Conservation (phyloP, 1,139 yeast species). For the Hyphopichia burtonii region DNA sequence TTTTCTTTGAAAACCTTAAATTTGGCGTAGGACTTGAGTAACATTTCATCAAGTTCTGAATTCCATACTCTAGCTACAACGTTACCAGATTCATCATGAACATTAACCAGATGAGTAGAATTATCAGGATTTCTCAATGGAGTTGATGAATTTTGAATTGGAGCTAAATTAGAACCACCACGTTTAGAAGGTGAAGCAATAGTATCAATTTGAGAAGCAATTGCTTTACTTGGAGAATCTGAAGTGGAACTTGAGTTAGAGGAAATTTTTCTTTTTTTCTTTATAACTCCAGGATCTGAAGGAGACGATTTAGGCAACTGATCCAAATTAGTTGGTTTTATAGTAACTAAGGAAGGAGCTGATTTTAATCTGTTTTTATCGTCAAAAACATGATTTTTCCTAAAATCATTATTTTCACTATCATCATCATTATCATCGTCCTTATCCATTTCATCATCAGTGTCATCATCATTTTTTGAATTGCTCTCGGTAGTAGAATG, state of each 20-base stretch:
- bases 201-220: slow-evolving; percentile 39
- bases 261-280: slow-evolving; percentile 7
- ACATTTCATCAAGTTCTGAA: slow-evolving; percentile 34
- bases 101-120: neutral
- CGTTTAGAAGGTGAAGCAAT: slow-evolving; percentile 34
- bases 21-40: slow-evolving; percentile 36
- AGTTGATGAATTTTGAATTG: slow-evolving; percentile 3
- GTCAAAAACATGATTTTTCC: neutral
- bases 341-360: slow-evolving; percentile 8
- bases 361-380: slow-evolving; percentile 6
- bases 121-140: slow-evolving; percentile 8
- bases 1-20: slow-evolving; percentile 34
- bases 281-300: neutral
- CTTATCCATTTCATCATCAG: neutral
- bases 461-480: neutral
- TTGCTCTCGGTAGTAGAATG: neutral
- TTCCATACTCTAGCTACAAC: slow-evolving; percentile 32
- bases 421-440: neutral
- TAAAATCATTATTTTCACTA: neutral
- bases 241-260: slow-evolving; percentile 7
- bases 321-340: slow-evolving; percentile 5
- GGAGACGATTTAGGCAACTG: neutral
- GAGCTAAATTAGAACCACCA: slow-evolving; percentile 9
- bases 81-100: neutral
- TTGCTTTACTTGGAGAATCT: slow-evolving; percentile 37